Base-by-base conservation (phyloP, 306 rosid genomes). In the Cyclanthera cordifolia region DNA sequence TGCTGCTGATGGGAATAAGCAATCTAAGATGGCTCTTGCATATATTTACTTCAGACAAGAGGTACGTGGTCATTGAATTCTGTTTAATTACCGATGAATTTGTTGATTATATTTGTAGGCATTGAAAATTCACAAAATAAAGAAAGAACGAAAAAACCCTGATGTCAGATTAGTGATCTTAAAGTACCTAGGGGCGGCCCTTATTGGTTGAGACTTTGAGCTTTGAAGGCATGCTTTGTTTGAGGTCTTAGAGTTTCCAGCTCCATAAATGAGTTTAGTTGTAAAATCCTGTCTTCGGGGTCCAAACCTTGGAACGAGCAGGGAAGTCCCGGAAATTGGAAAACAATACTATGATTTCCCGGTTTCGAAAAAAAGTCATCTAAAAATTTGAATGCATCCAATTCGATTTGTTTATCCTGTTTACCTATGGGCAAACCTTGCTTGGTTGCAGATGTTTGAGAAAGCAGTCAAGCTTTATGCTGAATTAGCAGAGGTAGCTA, bases 21-120 rank as follows among this genome's bases (percentile, higher is more conserved):
- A 93, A 67, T 93, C 99, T 27, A 93, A 86, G 79, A 90, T 93
- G 99, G 90, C 96, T 51, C 82, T 93, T 73, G 99, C 99, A 51
- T 93, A 93, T 45, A 82, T 79, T 21, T 90, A 93, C 82, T 76
- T 72, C 12, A 91, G 95, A 75, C 99, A 93, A 86, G 95, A 93
- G 61, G 99, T 93, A 52, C 69, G 87, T 16, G 20, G 15, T 23
- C 53, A 4, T 72, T 57, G 25, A 47, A 46, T 64, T 51, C 9
- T 19, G 41, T 59, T 43, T 5, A 43, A 28, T 61, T 3, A 28
- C 56, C 75, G 27, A 57, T 34, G 23, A 0, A 11, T 12, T 20
- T 28, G 60, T 56, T 12, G 8, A 25, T 19, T 30, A n/a, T 3
- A 9, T 9, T 1, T 10, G 27, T 58, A 6, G 23, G 5, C 45